These are phyloP conservation scores for Rhizophagus sp. DNA, from an alignment of 192 early-diverging fungal species.

Conservation along the genomic window DNA sequence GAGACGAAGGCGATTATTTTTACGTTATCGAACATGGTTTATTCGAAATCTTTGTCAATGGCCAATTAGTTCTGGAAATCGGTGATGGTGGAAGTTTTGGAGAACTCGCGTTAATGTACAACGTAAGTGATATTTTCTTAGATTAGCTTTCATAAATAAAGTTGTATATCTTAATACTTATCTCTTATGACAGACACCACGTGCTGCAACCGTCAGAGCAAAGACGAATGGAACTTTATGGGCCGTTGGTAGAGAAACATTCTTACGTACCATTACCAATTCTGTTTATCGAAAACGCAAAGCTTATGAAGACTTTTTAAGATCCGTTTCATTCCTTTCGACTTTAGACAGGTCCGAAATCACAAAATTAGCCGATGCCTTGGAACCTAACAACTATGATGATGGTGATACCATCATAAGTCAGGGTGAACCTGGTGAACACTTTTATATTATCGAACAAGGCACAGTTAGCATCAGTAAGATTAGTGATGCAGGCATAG, in stretches of 20 bases:
- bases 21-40: constrained; percentile 40
- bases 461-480: constrained; percentile 61
- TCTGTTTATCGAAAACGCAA: constrained; percentile 36
- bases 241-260: constrained; percentile 46
- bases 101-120: constrained; percentile 53
- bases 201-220: constrained; percentile 44
- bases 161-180: neutral
- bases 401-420: constrained; percentile 61
- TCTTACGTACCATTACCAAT: constrained; percentile 39
- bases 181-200: constrained; percentile 29
- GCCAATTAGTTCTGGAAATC: constrained; percentile 29
- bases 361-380: constrained; percentile 70
- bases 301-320: constrained; percentile 43
- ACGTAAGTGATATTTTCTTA: constrained; percentile 20
- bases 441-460: constrained; percentile 69
- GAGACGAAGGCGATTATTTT: constrained; percentile 44
- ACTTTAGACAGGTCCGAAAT: constrained; percentile 49
- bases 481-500: constrained; percentile 51
- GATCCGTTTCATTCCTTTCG: constrained; percentile 31
- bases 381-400: constrained; percentile 61
- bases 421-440: constrained; percentile 68
- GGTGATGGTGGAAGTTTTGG: constrained; percentile 43
- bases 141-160: neutral
- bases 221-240: constrained; percentile 36
- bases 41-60: constrained; percentile 36